Percentiles rank a stretch among this genome's conserved stretches.
phyloP scores from a whole-genome alignment of 179 eudicot genomes.

The Carnegiea gigantea region DNA sequence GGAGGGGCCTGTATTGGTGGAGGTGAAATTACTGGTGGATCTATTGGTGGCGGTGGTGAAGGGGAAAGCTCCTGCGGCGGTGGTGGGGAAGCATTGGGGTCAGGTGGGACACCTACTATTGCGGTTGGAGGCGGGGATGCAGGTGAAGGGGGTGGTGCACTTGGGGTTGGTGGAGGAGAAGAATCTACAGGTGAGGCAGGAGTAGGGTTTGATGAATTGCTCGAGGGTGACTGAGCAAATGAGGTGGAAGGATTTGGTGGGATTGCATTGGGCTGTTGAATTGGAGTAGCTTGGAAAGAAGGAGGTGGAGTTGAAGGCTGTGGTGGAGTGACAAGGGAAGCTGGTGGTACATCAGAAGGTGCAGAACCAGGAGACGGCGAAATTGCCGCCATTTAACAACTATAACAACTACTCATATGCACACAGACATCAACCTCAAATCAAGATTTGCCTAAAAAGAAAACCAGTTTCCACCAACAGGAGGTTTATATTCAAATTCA shows the following conservation, averaged over 20 bases:
- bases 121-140: conserved; percentile 32
- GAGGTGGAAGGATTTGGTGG: conserved; percentile 32
- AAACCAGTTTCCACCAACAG: background rate
- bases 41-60: background rate
- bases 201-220: conserved; percentile 20
- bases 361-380: conserved; percentile 49
- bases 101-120: conserved; percentile 24
- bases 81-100: conserved; percentile 25
- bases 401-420: conserved; percentile 5
- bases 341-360: conserved; percentile 29
- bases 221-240: conserved; percentile 26
- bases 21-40: conserved; percentile 17
- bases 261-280: conserved; percentile 31
- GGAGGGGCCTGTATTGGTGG: conserved; percentile 27
- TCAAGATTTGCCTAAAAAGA: background rate
- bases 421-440: conserved; percentile 25
- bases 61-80: conserved; percentile 22
- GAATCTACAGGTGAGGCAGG: conserved; percentile 29
- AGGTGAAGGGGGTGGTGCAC: conserved; percentile 29
- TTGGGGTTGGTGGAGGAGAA: conserved; percentile 34
- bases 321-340: conserved; percentile 31
- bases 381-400: conserved; percentile 42
- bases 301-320: conserved; percentile 22
- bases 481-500: background rate
- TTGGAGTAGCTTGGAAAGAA: conserved; percentile 2